Conservation (phyloP, 768 basidiomycete species). For the Kwoniella sp. region DNA sequence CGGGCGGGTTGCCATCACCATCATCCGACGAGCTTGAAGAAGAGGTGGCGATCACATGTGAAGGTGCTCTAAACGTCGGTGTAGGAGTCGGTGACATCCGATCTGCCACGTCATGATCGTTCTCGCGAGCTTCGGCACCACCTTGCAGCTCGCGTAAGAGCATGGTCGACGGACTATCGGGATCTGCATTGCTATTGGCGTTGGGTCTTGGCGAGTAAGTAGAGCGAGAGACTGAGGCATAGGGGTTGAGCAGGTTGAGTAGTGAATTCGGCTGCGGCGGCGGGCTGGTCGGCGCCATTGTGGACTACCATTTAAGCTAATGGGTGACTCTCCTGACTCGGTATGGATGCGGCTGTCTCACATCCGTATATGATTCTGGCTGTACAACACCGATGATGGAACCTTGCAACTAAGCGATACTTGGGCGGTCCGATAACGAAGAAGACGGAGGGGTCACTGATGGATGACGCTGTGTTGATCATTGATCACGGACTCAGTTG, state of each 20-base stretch:
- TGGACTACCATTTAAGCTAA: not conserved
- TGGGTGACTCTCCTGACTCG: not conserved
- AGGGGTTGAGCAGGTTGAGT: constrained; percentile 40
- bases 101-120: constrained; percentile 2
- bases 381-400: too few species aligned
- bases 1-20: constrained; percentile 28
- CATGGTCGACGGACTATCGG: constrained; percentile 46
- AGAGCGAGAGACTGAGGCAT: constrained; percentile 37
- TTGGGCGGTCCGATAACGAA: too few species aligned
- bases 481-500: not conserved
- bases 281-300: constrained; percentile 25
- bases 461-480: not conserved
- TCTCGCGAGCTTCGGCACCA: constrained; percentile 10
- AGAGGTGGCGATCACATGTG: constrained; percentile 26
- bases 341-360: not conserved
- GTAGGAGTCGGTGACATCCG: constrained; percentile 34
- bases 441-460: too few species aligned
- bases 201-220: constrained; percentile 14
- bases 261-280: constrained; percentile 26
- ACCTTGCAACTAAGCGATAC: too few species aligned
- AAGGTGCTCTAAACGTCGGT: constrained; percentile 13
- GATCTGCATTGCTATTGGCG: constrained; percentile 38
- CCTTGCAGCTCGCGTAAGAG: constrained; percentile 47
- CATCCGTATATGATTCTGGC: not conserved
- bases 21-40: constrained; percentile 31